Base-by-base conservation (phyloP, 345 rosid genomes). In the Eucalyptus curtisii region DNA sequence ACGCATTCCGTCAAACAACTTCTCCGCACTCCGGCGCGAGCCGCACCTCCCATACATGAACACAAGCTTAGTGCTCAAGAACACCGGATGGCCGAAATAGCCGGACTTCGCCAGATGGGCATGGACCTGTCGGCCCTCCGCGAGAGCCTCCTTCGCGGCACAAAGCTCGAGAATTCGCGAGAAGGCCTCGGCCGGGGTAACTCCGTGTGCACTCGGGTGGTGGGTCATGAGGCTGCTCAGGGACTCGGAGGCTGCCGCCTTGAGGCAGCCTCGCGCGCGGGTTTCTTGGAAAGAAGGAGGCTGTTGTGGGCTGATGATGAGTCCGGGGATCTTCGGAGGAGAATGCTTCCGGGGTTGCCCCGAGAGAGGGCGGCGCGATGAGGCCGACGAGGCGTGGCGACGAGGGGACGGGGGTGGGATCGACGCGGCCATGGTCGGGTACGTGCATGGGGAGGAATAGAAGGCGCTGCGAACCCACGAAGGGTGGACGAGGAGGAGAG, bases 1-100 rank as follows among this genome's bases (percentile, higher is more conserved):
- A 86, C 68, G 89, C 96, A 97, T 96, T 94, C 89, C 87, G 90
- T 92, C 98, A 40, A 96, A 97, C 93, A 96, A 68, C 82, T 88
- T 92, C 92, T 92, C 91, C 49, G 99, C 99, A 44, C 93, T 92
- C 84, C 44, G 57, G 25, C 93, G 31, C 76, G 90, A 92, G 88
- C 95, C 96, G 61, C 96, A 94, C 80, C 94, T 95, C 2, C 95
- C 96, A 48, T 96, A 96, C 99, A 96, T 92, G 8, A 93, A 91
- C 12, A 95, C 95, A 88, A 97, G 95, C 91, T 94, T 96, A 45
- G 97, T 96, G 45, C 90, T 91, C 92, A 97, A 52, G 88, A 93
- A 93, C 82, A 91, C 91, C 2, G 93, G 91, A 24, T 2, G 86
- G 8, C 20, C 14, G 3, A 81, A 88, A 5, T 82, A 50, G 37